Conservation (phyloP, 2,329 filamentous ascomycete species). For the Coniochaeta prunicola region DNA sequence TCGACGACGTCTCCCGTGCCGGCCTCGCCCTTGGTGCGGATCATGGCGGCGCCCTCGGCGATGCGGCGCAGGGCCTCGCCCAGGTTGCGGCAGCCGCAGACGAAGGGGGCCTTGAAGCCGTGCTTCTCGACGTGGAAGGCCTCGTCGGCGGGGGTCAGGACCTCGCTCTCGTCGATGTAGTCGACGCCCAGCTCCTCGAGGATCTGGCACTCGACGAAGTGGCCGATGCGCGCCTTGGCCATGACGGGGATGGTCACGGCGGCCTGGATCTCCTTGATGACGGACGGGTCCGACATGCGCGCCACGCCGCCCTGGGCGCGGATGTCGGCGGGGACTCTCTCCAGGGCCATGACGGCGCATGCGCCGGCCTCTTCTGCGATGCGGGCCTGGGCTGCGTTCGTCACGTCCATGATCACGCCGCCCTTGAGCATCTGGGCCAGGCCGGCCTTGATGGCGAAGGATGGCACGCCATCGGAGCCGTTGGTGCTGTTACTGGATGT, state of each 20-base stretch:
- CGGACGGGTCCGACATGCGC: conserved; percentile 89
- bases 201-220: conserved; percentile 98
- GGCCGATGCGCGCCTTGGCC: conserved; percentile 96
- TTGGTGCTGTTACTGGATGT: conserved; percentile 11
- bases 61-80: conserved; percentile 89
- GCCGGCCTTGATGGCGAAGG: conserved; percentile 89
- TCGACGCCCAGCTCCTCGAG: conserved; percentile 91
- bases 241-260: conserved; percentile 97
- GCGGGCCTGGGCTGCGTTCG: conserved; percentile 85
- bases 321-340: conserved; percentile 96
- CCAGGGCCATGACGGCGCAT: conserved; percentile 95
- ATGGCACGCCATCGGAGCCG: conserved; percentile 17
- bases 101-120: conserved; percentile 77
- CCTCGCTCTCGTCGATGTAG: conserved; percentile 98
- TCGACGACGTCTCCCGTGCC: conserved; percentile 96
- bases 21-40: conserved; percentile 96
- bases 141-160: conserved; percentile 89
- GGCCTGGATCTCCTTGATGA: conserved; percentile 93
- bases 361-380: conserved; percentile 97
- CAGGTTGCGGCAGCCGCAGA: conserved; percentile 91
- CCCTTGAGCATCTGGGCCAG: conserved; percentile 98
- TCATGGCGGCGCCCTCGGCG: conserved; percentile 94
- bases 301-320: conserved; percentile 86
- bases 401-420: conserved; percentile 99
- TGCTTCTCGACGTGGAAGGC: conserved; percentile 88